These are phyloP conservation scores for Brassica rapa DNA, from an alignment of 345 rosid species.

Conservation along the genomic window DNA sequence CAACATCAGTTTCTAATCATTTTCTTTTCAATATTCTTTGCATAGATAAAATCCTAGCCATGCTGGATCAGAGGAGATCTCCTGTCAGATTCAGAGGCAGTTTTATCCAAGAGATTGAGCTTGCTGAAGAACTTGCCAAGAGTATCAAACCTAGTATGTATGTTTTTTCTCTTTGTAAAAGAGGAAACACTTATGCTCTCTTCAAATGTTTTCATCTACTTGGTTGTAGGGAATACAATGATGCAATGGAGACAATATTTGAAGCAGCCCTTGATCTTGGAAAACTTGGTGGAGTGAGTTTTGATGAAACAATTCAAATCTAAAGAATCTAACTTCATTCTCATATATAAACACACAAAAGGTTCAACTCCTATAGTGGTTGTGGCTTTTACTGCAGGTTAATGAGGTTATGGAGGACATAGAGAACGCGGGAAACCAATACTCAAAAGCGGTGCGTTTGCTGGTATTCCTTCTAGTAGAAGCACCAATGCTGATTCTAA, in stretches of 20 bases:
- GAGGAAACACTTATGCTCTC: background rate
- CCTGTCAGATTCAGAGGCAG: slow-evolving; percentile 68
- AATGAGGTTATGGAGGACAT: slow-evolving; percentile 67
- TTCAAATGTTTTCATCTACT: slow-evolving; percentile 14
- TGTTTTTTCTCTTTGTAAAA: slow-evolving; percentile 7
- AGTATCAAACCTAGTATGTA: slow-evolving; percentile 67
- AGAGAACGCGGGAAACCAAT: slow-evolving; percentile 63
- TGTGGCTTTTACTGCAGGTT: slow-evolving; percentile 53
- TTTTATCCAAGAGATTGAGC: slow-evolving; percentile 79
- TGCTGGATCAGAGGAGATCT: slow-evolving; percentile 51
- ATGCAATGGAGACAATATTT: slow-evolving; percentile 93
- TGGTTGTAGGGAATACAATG: slow-evolving; percentile 61
- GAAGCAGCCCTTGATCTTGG: slow-evolving; percentile 88
- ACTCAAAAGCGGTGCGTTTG: slow-evolving; percentile 72
- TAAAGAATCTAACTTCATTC: background rate
- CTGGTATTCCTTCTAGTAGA: slow-evolving; percentile 80
- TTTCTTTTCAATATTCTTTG: slow-evolving; percentile 7
- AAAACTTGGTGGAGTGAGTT: slow-evolving; percentile 76
- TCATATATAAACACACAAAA: background rate
- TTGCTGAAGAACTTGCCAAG: slow-evolving; percentile 83
- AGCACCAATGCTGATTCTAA: slow-evolving; percentile 83
- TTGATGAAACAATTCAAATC: background rate
- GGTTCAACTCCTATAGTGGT: background rate
- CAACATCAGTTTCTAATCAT: slow-evolving; percentile 2
- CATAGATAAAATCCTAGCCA: slow-evolving; percentile 51